Evolutionary conservation across 2,329 filamentous ascomycete genomes (phyloP).

Genomic region (Scolecobasidium constrictum): DNA sequence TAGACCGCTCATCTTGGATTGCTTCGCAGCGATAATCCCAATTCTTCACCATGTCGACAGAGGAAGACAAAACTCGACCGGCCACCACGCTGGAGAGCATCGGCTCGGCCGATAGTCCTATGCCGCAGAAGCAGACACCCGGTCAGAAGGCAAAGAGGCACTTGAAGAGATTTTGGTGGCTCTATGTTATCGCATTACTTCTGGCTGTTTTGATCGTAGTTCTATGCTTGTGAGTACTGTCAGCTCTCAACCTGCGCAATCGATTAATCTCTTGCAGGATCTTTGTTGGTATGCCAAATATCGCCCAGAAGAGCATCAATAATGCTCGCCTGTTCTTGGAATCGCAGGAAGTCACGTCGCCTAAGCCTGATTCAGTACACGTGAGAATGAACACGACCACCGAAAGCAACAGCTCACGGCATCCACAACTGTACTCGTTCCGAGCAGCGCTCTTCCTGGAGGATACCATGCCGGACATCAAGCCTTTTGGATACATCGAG

Average conservation of each 20-base stretch:
- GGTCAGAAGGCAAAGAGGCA: slow-evolving; percentile 14
- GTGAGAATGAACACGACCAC: slow-evolving; percentile 39
- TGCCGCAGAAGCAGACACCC: background rate
- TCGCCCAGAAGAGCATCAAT: slow-evolving; percentile 44
- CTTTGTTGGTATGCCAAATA: slow-evolving; percentile 48
- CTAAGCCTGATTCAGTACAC: slow-evolving; percentile 36
- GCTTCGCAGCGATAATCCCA: too few relatives aligned
- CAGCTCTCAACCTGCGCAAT: too few relatives aligned
- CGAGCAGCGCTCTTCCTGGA: slow-evolving; percentile 39
- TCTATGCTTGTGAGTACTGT: slow-evolving; percentile 43
- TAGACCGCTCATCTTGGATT: too few relatives aligned
- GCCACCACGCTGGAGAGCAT: slow-evolving; percentile 4
- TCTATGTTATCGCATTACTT: slow-evolving; percentile 41
- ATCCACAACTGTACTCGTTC: slow-evolving; percentile 45
- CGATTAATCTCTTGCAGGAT: slow-evolving; percentile 24
- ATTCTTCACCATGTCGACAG: slow-evolving; percentile 6
- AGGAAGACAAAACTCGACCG: slow-evolving; percentile 1
- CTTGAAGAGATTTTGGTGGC: slow-evolving; percentile 45
- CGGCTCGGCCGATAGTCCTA: background rate
- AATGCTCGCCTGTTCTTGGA: slow-evolving; percentile 39
- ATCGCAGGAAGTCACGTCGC: slow-evolving; percentile 39
- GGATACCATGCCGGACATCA: slow-evolving; percentile 19
- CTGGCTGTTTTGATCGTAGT: slow-evolving; percentile 44
- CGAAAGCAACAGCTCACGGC: slow-evolving; percentile 37
- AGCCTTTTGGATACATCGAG: slow-evolving; percentile 32